phyloP scores from a whole-genome alignment of 2,329 filamentous ascomycete species.

The Alternaria sp. region DNA sequence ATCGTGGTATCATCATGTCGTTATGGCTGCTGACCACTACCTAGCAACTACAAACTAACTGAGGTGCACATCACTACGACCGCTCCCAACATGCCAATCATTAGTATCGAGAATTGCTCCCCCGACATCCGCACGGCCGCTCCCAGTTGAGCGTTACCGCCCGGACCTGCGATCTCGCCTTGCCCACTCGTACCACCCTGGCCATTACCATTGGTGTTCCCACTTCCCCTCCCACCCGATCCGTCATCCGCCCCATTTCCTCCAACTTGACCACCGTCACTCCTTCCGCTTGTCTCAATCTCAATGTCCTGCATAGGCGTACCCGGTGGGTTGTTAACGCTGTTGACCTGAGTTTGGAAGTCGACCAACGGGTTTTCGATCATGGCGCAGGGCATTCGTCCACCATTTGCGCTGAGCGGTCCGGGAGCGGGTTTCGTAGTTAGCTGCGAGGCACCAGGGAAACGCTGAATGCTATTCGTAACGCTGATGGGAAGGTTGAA shows the following conservation, averaged over 20 bases:
- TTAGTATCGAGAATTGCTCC: slow-evolving; percentile 14
- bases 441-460: slow-evolving; percentile 41
- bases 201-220: neutral
- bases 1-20: neutral
- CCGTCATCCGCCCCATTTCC: slow-evolving; percentile 24
- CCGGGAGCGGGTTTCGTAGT: slow-evolving; percentile 42
- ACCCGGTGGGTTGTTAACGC: slow-evolving; percentile 43
- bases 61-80: slow-evolving; percentile 18
- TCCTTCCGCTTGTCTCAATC: slow-evolving; percentile 31
- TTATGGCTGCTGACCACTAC: neutral
- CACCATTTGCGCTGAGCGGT: slow-evolving; percentile 43
- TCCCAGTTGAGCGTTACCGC: slow-evolving; percentile 6
- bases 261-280: slow-evolving; percentile 39
- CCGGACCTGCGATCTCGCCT: slow-evolving; percentile 15
- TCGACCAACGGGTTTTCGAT: slow-evolving; percentile 39
- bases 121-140: slow-evolving; percentile 16
- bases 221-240: neutral
- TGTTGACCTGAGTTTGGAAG: slow-evolving; percentile 29
- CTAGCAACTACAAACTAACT: slow-evolving; percentile 5
- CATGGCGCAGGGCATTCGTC: slow-evolving; percentile 37
- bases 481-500: slow-evolving; percentile 74
- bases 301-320: slow-evolving; percentile 40
- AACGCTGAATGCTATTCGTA: slow-evolving; percentile 65
- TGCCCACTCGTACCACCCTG: slow-evolving; percentile 9
- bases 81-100: slow-evolving; percentile 18